Base-by-base conservation (phyloP, 495 filamentous ascomycete species). In the Pyronema omphalodes region DNA sequence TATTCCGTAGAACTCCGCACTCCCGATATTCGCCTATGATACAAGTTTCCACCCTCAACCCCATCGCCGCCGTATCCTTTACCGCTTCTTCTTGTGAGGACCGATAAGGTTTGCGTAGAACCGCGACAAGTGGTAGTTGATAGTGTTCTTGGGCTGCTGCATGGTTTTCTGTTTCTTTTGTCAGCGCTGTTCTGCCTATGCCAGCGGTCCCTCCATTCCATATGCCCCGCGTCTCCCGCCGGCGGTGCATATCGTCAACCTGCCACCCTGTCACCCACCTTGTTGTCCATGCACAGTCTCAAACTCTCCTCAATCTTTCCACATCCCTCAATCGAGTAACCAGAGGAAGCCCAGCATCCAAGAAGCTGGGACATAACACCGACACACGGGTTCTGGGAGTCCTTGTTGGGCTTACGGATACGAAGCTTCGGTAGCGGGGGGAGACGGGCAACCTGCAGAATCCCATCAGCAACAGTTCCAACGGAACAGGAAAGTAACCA, bases 111-210 rank as follows among this genome's bases (percentile, higher is more conserved):
- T 82, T 6, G 84, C 80, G 64, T 93, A 88, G 71, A 96, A 80
- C 57, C 91, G 76, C 62, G 76, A 76, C 39, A 98, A 69, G 68
- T 95, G 88, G 74, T 93, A 94, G 71, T 98, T 98, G 76, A 96
- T 89, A 53, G 79, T 83, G 72, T 82, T 94, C 73, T 77, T 81
- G 67, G 78, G 76, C 61, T 74, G 70, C n/a, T 72, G 67, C 58
- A 75, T 72, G 37, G 81, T 70, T 73, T 73, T 80, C 75, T 88
- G 65, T 57, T 58, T 14, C 18, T 33, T 55, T 15, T n/a, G 29
- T 9, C 37, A 44, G n/a, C 53, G 7, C 36, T 44, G 14, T 55
- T 44, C 53, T 55, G 35, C 37, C 36, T 52, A 9, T 52, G 17
- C 55, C 12, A 19, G 36, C n/a, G 9, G 36, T 9, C 18, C 17